Conservation (phyloP, 345 rosid species). For the Bruguiera sexangula region DNA sequence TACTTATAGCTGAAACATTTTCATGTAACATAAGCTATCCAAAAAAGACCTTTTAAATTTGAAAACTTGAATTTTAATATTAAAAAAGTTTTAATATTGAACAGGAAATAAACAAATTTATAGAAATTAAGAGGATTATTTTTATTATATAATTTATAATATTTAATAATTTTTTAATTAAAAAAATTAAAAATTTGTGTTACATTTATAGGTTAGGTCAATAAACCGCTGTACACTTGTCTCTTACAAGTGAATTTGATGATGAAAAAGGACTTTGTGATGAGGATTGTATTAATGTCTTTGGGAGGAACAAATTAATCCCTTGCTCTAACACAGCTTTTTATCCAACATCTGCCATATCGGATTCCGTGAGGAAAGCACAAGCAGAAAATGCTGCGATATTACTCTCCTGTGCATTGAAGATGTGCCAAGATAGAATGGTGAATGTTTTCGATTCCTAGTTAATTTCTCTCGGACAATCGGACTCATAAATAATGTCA, state of each 20-base stretch:
- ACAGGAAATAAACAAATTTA: too few relatives aligned
- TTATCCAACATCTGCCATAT: slow-evolving; percentile 28
- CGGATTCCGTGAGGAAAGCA: slow-evolving; percentile 53
- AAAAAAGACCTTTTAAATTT: too few relatives aligned
- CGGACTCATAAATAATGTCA: not conserved
- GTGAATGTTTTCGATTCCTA: slow-evolving; percentile 19
- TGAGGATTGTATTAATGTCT: too few relatives aligned
- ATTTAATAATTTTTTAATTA: too few relatives aligned
- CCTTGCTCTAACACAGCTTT: slow-evolving; percentile 20
- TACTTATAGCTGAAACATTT: not conserved
- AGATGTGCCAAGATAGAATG: slow-evolving; percentile 54
- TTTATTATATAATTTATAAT: too few relatives aligned
- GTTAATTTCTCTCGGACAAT: not conserved
- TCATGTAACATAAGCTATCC: too few relatives aligned
- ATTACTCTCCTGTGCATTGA: slow-evolving; percentile 50
- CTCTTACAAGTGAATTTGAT: not conserved
- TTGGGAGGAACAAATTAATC: not conserved
- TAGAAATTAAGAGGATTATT: too few relatives aligned
- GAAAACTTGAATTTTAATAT: too few relatives aligned
- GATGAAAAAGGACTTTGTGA: not conserved
- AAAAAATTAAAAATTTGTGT: too few relatives aligned
- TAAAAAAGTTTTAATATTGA: too few relatives aligned
- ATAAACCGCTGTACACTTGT: not conserved
- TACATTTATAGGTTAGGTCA: too few relatives aligned
- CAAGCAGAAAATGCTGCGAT: slow-evolving; percentile 50